Evolutionary conservation across 208 protist genomes (phyloP).

Genomic region (Crithidia mellificae): DNA sequence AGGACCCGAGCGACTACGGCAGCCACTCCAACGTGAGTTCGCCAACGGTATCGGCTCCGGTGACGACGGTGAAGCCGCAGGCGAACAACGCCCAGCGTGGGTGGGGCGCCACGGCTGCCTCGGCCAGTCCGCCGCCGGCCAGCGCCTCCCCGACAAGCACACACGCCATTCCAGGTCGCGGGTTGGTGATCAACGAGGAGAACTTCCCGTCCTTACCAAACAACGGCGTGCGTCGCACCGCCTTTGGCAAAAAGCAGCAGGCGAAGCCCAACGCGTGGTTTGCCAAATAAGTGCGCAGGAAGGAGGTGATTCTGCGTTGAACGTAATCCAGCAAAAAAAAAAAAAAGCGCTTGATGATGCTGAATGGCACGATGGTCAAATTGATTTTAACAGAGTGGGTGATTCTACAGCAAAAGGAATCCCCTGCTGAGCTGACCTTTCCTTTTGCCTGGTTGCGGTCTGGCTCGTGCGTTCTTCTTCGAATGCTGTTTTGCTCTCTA

Average conservation of each 20-base stretch:
- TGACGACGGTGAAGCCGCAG: slow-evolving; percentile 13
- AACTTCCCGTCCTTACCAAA: slow-evolving; percentile 56
- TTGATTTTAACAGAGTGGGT: too few relatives aligned
- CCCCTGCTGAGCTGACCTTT: too few relatives aligned
- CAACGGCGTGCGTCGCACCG: slow-evolving; percentile 20
- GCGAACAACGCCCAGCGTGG: slow-evolving; percentile 12
- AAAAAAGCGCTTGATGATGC: too few relatives aligned
- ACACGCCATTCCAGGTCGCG: slow-evolving; percentile 7
- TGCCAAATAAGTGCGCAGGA: slow-evolving; percentile 18
- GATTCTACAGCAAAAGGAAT: too few relatives aligned
- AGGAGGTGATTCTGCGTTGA: too few relatives aligned
- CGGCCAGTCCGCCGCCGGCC: slow-evolving; percentile 6
- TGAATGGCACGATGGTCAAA: too few relatives aligned
- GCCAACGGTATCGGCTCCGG: neutral
- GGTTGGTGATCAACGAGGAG: slow-evolving; percentile 46
- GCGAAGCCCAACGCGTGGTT: slow-evolving; percentile 55
- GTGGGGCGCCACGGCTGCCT: slow-evolving; percentile 1
- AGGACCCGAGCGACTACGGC: slow-evolving; percentile 4
- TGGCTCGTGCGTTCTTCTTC: too few relatives aligned
- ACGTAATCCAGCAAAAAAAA: too few relatives aligned
- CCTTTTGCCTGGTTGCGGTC: too few relatives aligned
- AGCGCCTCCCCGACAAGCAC: slow-evolving; percentile 5
- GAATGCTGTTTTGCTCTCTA: too few relatives aligned
- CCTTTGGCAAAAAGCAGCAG: slow-evolving; percentile 32
- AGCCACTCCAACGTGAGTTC: neutral